These are phyloP conservation scores for Panicum miliaceum DNA, from an alignment of 176 grass and related monocot species.

Conservation along the genomic window DNA sequence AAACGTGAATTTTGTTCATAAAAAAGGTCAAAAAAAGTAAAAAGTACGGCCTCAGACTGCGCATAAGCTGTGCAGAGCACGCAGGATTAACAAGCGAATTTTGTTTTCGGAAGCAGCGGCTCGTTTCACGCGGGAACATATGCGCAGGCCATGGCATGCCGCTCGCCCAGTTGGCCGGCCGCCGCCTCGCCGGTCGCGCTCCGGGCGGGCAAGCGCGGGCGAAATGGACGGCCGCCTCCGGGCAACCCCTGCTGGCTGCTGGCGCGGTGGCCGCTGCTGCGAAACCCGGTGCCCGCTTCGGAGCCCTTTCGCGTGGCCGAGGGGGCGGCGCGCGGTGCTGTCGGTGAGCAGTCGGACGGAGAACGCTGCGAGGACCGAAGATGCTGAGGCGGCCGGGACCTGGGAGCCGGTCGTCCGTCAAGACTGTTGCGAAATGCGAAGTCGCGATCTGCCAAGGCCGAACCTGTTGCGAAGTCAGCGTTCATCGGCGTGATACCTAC, in stretches of 20 bases:
- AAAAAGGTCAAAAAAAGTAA: too few species aligned
- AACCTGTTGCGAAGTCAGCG: neutral
- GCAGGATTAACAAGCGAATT: too few species aligned
- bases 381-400: neutral
- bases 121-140: neutral
- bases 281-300: neutral
- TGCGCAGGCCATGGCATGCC: neutral
- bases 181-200: neutral
- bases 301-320: neutral
- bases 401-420: neutral
- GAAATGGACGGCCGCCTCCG: too few species aligned
- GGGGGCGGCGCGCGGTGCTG: neutral
- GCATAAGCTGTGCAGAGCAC: neutral
- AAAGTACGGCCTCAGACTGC: too few species aligned
- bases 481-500: neutral
- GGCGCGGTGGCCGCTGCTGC: neutral
- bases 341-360: neutral
- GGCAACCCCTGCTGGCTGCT: neutral
- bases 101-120: neutral
- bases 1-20: too few species aligned
- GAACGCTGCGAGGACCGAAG: neutral
- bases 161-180: neutral
- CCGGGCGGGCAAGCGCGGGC: too few species aligned
- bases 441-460: neutral
- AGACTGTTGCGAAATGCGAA: neutral